Evolutionary conservation across 176 grass and related monocot genomes (phyloP).

Genomic region (Zea luxurians): DNA sequence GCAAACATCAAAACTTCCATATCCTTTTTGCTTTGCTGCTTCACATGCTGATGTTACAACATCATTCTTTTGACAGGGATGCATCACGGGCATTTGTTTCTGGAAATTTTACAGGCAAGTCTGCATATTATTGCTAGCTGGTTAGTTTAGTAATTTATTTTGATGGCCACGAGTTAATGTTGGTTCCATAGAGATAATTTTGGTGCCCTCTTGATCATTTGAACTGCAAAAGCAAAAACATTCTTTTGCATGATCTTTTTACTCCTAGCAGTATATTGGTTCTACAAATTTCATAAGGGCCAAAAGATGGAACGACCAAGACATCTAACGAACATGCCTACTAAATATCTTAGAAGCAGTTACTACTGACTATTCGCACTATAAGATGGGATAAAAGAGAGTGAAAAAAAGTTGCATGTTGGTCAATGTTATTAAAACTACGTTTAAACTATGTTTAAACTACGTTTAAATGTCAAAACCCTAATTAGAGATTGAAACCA

Average conservation of each 20-base stretch:
- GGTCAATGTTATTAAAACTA: too few relatives aligned
- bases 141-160: neutral
- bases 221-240: neutral
- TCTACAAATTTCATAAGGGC: constrained; percentile 10
- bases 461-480: too few relatives aligned
- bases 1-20: neutral
- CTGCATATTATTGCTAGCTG: constrained; percentile 2
- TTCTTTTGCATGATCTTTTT: constrained; percentile 4
- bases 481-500: too few relatives aligned
- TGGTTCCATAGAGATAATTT: constrained; percentile 4
- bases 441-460: too few relatives aligned
- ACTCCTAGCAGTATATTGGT: neutral
- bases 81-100: constrained; percentile 91
- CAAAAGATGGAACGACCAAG: neutral
- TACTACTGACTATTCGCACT: neutral
- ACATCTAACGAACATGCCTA: neutral
- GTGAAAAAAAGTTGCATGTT: neutral
- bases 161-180: neutral
- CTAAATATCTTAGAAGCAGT: constrained; percentile 1
- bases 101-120: constrained; percentile 91
- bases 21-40: constrained; percentile 30
- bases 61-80: constrained; percentile 57
- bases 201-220: neutral
- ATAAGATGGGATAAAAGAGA: constrained; percentile 1
- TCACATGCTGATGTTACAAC: constrained; percentile 34